These are phyloP conservation scores for Scenedesmus sp. DNA, from an alignment of 163 green algal species.

Conservation along the genomic window DNA sequence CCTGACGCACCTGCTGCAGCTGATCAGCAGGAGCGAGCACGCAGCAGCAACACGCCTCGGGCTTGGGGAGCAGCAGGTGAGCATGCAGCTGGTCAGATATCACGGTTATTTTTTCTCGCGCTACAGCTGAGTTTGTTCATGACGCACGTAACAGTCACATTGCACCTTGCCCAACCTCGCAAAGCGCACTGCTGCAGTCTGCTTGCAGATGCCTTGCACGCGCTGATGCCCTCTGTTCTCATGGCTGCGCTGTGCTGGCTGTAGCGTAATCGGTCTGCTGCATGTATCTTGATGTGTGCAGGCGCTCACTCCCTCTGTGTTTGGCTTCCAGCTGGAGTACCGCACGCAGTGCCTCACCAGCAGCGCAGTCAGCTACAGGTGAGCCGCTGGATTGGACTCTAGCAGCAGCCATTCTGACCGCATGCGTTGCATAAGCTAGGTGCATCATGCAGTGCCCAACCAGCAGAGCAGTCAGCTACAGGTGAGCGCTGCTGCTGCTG, in stretches of 20 bases:
- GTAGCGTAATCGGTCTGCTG: too few relatives aligned
- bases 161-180: too few relatives aligned
- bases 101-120: too few relatives aligned
- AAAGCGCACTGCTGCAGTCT: too few relatives aligned
- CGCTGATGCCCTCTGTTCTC: too few relatives aligned
- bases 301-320: constrained; percentile 63
- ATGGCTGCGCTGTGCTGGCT: too few relatives aligned
- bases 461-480: constrained; percentile 43
- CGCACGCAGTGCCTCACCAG: constrained; percentile 86
- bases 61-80: constrained; percentile 32
- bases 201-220: too few relatives aligned
- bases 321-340: constrained; percentile 88
- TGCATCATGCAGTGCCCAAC: neutral
- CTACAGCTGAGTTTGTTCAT: too few relatives aligned
- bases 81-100: neutral
- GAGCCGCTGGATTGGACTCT: neutral
- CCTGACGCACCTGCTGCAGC: constrained; percentile 92
- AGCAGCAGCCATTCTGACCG: neutral
- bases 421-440: neutral
- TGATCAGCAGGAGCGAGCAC: constrained; percentile 77
- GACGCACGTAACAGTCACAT: too few relatives aligned
- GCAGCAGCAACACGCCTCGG: constrained; percentile 65
- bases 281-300: neutral
- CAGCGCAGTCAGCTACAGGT: constrained; percentile 75
- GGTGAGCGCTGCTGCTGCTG: constrained; percentile 15